Evolutionary conservation across 2,329 filamentous ascomycete genomes (phyloP).

Genomic region (Fragosphaeria purpurea): DNA sequence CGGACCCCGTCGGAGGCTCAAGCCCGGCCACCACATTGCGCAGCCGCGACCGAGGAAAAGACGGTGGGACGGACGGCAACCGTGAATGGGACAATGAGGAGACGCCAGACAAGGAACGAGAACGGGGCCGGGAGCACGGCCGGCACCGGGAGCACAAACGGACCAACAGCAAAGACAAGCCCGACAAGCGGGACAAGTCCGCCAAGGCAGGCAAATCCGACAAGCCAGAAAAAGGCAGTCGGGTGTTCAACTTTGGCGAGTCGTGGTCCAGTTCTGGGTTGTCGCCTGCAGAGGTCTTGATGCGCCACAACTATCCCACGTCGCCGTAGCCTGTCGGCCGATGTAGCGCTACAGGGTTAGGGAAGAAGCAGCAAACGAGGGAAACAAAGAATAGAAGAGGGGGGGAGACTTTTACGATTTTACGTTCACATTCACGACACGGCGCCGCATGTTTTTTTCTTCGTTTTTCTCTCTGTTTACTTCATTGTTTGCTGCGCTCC

Average conservation of each 20-base stretch:
- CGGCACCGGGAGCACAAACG: constrained; percentile 11
- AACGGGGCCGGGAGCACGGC: constrained; percentile 13
- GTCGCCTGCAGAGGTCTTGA: neutral
- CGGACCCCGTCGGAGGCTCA: constrained; percentile 14
- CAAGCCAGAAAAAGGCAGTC: neutral
- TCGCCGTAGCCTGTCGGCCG: no score
- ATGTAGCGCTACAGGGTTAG: no score
- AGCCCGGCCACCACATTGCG: neutral
- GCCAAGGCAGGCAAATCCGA: neutral
- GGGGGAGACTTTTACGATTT: no score
- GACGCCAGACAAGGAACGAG: neutral
- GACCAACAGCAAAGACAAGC: constrained; percentile 2
- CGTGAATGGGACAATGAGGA: neutral
- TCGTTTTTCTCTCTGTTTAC: no score
- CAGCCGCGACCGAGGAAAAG: neutral
- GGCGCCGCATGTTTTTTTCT: no score
- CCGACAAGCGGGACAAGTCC: constrained; percentile 1
- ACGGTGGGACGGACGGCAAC: constrained; percentile 6
- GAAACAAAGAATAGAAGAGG: no score
- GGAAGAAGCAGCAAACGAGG: no score
- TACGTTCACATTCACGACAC: no score
- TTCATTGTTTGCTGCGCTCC: no score
- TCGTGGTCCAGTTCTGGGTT: constrained; percentile 6
- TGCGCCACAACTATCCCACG: neutral
- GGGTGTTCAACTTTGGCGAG: constrained; percentile 8